Percentiles rank a stretch among this genome's conserved stretches.
phyloP scores from a whole-genome alignment of 345 rosid genomes.

The Brassica juncea region DNA sequence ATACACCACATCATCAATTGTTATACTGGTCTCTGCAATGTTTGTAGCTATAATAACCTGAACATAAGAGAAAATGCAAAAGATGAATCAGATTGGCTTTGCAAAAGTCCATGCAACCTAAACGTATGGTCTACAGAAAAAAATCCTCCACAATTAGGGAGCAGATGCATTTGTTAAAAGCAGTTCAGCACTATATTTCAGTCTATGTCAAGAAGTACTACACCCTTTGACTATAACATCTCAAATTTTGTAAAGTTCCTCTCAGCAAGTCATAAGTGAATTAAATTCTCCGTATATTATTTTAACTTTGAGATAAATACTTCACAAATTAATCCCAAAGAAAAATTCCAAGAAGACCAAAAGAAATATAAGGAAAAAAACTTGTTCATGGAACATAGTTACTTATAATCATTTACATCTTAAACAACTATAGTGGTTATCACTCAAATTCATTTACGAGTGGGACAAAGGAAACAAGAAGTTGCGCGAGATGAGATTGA shows the following conservation, averaged over 20 bases:
- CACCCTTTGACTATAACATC: constrained; percentile 8
- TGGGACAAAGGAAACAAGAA: not conserved
- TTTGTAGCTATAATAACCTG: constrained; percentile 89
- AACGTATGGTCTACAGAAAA: not conserved
- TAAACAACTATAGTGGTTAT: not conserved
- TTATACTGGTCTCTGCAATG: constrained; percentile 76
- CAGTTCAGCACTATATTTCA: not conserved
- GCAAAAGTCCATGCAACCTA: not conserved
- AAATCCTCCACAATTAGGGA: not conserved
- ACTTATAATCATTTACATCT: not conserved
- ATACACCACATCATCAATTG: constrained; percentile 90
- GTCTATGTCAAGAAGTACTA: not conserved
- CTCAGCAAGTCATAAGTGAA: constrained; percentile 12
- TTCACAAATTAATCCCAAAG: constrained; percentile 4
- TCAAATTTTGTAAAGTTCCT: not conserved
- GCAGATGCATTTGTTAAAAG: not conserved
- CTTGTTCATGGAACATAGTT: not conserved
- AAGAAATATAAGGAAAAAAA: not conserved
- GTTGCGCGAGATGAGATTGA: not conserved
- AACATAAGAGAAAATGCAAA: constrained; percentile 28
- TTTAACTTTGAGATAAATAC: constrained; percentile 1
- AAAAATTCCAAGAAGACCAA: constrained; percentile 2
- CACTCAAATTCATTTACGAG: constrained; percentile 1
- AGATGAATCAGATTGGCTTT: constrained; percentile 11
- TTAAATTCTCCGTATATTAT: not conserved